Evolutionary conservation across 805 yeast genomes (phyloP).

Genomic region (Suhomyces tanzawaensis): DNA sequence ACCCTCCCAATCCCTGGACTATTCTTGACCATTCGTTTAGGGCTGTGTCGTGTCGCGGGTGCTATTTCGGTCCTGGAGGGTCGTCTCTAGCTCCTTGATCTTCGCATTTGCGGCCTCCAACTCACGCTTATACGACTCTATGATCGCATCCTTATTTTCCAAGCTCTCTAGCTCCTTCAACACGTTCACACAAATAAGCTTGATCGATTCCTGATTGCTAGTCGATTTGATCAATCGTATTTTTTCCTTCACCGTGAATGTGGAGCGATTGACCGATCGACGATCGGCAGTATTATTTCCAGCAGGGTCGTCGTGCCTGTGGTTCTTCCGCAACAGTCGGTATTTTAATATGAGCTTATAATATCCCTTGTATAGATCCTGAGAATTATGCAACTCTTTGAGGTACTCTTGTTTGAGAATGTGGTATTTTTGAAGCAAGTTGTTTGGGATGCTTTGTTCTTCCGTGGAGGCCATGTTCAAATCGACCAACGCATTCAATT

Average conservation of each 20-base stretch:
- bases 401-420: slow-evolving; percentile 25
- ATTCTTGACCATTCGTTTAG: too few species aligned
- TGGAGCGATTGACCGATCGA: slow-evolving; percentile 1
- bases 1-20: too few species aligned
- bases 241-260: slow-evolving; percentile 14
- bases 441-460: slow-evolving; percentile 8
- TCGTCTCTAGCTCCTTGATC: slow-evolving; percentile 18
- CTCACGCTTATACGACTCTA: slow-evolving; percentile 21
- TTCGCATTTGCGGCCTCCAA: slow-evolving; percentile 20
- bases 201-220: slow-evolving; percentile 19
- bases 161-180: slow-evolving; percentile 15
- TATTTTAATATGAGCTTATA: slow-evolving; percentile 29
- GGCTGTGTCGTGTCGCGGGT: too few species aligned
- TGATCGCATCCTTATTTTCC: slow-evolving; percentile 9
- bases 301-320: background rate
- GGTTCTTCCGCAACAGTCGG: slow-evolving; percentile 12
- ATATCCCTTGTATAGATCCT: slow-evolving; percentile 30
- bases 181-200: slow-evolving; percentile 22
- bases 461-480: slow-evolving; percentile 12
- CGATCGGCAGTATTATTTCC: background rate
- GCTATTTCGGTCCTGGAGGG: background rate
- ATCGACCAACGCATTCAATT: slow-evolving; percentile 21
- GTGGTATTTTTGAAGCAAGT: slow-evolving; percentile 14
- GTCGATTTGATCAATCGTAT: slow-evolving; percentile 20
- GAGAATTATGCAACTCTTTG: slow-evolving; percentile 26